phyloP scores from a whole-genome alignment of 371 early-diverging fungal species.

The Dentiscutata heterogama region DNA sequence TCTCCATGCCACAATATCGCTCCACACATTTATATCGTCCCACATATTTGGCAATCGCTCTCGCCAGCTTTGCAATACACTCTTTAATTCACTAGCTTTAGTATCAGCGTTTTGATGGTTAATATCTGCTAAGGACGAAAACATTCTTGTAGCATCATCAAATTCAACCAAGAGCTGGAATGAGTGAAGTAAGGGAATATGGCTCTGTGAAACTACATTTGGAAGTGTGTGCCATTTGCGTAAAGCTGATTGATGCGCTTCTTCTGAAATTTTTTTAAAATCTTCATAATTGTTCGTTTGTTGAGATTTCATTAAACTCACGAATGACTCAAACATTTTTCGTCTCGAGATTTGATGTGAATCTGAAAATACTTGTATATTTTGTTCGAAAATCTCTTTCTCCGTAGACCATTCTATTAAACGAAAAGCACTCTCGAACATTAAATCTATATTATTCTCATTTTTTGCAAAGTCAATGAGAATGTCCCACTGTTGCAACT shows the following conservation, averaged over 20 bases:
- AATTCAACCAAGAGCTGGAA: constrained; percentile 98
- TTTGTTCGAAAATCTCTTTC: constrained; percentile 73
- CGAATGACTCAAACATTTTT: constrained; percentile 89
- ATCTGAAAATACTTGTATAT: constrained; percentile 69
- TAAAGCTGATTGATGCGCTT: constrained; percentile 88
- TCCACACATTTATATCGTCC: constrained; percentile 99
- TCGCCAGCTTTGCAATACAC: constrained; percentile 95
- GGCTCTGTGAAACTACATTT: constrained; percentile 81
- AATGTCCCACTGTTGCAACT: constrained; percentile 99
- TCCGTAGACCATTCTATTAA: constrained; percentile 91
- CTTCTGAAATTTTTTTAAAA: constrained; percentile 86
- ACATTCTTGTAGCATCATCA: constrained; percentile 91
- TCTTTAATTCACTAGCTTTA: constrained; percentile 89
- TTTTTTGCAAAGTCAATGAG: constrained; percentile 92
- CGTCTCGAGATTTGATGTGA: constrained; percentile 71
- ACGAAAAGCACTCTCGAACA: constrained; percentile 93
- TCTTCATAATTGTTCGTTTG: constrained; percentile 73
- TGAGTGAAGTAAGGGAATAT: constrained; percentile 86
- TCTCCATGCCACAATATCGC: constrained; percentile 97
- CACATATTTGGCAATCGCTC: constrained; percentile 97
- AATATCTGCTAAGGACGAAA: constrained; percentile 79
- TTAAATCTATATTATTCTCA: constrained; percentile 84
- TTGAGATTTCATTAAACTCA: constrained; percentile 76
- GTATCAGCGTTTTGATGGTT: constrained; percentile 83
- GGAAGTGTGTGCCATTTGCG: constrained; percentile 92